Percentiles rank a stretch among this genome's conserved stretches.
Evolutionary conservation across 2,329 filamentous ascomycete species (phyloP).

Genomic region (Scedosporium dehoogii): DNA sequence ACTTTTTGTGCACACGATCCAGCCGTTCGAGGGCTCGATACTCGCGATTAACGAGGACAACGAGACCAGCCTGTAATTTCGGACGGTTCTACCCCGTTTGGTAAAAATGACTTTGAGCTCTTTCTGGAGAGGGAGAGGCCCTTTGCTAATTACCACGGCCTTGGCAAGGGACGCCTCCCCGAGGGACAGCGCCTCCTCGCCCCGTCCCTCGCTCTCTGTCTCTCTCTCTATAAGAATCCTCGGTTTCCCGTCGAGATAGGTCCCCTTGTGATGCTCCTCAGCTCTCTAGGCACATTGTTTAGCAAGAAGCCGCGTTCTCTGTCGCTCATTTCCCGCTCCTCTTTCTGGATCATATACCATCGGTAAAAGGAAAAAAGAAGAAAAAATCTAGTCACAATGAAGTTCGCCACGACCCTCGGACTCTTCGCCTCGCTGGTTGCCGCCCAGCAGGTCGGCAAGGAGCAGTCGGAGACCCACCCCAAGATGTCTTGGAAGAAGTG

Average conservation of each 20-base stretch:
- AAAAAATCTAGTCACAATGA: background rate
- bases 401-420: background rate
- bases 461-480: slow-evolving; percentile 27
- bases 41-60: background rate
- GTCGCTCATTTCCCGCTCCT: background rate
- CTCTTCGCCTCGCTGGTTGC: slow-evolving; percentile 19
- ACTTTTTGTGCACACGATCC: background rate
- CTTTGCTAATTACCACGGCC: background rate
- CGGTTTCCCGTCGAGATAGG: background rate
- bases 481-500: slow-evolving; percentile 34
- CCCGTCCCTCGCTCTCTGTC: background rate
- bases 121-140: background rate
- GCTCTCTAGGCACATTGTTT: background rate
- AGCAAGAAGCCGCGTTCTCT: background rate
- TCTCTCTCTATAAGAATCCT: background rate
- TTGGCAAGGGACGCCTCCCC: background rate
- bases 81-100: background rate
- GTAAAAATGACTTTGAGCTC: background rate
- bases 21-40: background rate
- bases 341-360: background rate
- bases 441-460: slow-evolving; percentile 31
- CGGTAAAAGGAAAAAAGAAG: background rate
- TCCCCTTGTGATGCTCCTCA: background rate
- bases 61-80: background rate
- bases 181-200: background rate